Percentiles rank a stretch among this genome's conserved stretches.
phyloP scores from a whole-genome alignment of 495 filamentous ascomycete genomes.

The Hypoxylon perforatum region DNA sequence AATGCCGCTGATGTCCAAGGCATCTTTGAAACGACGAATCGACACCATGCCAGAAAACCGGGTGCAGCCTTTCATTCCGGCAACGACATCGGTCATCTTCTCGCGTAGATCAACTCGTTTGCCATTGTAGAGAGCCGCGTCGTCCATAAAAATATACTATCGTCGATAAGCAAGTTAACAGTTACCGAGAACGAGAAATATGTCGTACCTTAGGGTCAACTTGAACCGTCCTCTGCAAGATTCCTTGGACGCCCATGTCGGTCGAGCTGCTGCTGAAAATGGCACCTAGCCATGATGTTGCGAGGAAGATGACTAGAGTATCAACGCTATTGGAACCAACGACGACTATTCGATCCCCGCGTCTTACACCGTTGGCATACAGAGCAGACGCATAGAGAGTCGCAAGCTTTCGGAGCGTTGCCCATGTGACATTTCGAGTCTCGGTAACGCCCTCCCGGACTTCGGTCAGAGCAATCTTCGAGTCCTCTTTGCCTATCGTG shows the following conservation, averaged over 20 bases:
- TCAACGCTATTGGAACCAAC: slow-evolving; percentile 80
- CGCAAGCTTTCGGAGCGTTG: slow-evolving; percentile 65
- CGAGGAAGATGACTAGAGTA: slow-evolving; percentile 73
- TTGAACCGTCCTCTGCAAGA: slow-evolving; percentile 78
- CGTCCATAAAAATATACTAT: slow-evolving; percentile 79
- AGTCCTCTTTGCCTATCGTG: slow-evolving; percentile 72
- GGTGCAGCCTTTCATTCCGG: slow-evolving; percentile 66
- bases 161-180: slow-evolving; percentile 5
- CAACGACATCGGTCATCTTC: slow-evolving; percentile 75
- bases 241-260: slow-evolving; percentile 81
- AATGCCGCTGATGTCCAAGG: slow-evolving; percentile 68
- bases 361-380: slow-evolving; percentile 67
- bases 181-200: background rate
- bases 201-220: slow-evolving; percentile 67
- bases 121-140: slow-evolving; percentile 81
- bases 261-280: slow-evolving; percentile 78
- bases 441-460: slow-evolving; percentile 74
- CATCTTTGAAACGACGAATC: slow-evolving; percentile 71
- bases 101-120: slow-evolving; percentile 74
- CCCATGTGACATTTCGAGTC: slow-evolving; percentile 70
- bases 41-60: slow-evolving; percentile 72
- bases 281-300: slow-evolving; percentile 71
- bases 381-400: slow-evolving; percentile 70
- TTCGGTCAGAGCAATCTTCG: slow-evolving; percentile 74
- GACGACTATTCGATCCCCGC: slow-evolving; percentile 77